Evolutionary conservation across 441 rosid species (phyloP).

Genomic region (Adansonia madagascariensis): DNA sequence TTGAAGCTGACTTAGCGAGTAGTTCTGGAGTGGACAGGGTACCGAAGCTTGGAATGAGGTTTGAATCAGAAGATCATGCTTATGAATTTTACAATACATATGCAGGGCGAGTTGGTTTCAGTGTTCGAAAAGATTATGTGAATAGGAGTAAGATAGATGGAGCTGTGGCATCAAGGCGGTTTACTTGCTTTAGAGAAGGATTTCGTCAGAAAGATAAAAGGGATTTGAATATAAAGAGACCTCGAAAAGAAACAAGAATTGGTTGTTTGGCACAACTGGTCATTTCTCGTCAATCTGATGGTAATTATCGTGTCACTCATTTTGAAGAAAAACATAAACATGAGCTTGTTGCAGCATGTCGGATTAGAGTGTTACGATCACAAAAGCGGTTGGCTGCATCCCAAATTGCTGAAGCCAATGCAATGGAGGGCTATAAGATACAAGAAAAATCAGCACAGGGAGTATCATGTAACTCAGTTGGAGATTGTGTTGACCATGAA

Average conservation of each 20-base stretch:
- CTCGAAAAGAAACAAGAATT: constrained; percentile 40
- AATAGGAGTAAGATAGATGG: constrained; percentile 40
- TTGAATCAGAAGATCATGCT: constrained; percentile 35
- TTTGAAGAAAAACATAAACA: constrained; percentile 41
- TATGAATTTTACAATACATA: constrained; percentile 35
- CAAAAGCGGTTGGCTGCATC: constrained; percentile 32
- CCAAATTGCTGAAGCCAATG: constrained; percentile 29
- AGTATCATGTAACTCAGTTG: constrained; percentile 13
- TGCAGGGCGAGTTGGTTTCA: constrained; percentile 37
- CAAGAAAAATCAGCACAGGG: constrained; percentile 25
- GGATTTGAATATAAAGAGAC: constrained; percentile 30
- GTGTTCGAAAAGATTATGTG: constrained; percentile 40
- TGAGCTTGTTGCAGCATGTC: constrained; percentile 39
- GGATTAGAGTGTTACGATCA: constrained; percentile 35
- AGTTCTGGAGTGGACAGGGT: constrained; percentile 29
- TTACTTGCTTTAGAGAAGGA: constrained; percentile 45
- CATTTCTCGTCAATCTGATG: constrained; percentile 40
- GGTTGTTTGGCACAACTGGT: constrained; percentile 46
- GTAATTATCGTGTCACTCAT: constrained; percentile 38
- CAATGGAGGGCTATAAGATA: constrained; percentile 18
- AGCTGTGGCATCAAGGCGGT: constrained; percentile 40
- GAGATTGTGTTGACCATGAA: constrained; percentile 26
- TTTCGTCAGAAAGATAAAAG: constrained; percentile 33
- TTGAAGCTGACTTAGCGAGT: constrained; percentile 39
- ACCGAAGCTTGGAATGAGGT: constrained; percentile 41